Evolutionary conservation across 176 grass and related monocot genomes (phyloP).

Genomic region (bread wheat (Triticum aestivum)): IWGSC_CS_RefSeq_v2.1 NC_057796.1:397379913-397380412

Average conservation of each 20-base stretch:
- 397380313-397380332: neutral
- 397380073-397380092: neutral
- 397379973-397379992: neutral
- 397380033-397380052: neutral
- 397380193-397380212: too few species aligned
- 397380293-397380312: neutral
- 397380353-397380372: neutral
- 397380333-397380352: neutral
- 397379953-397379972: neutral
- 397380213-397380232: slow-evolving; percentile 9
- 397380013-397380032: neutral
- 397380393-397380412: slow-evolving; percentile 18
- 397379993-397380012: neutral
- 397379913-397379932: too few species aligned
- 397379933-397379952: neutral
- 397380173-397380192: too few species aligned
- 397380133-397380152: too few species aligned
- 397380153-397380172: too few species aligned
- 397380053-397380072: neutral
- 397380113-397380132: too few species aligned
- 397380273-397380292: neutral
- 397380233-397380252: slow-evolving; percentile 32
- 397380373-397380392: neutral
- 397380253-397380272: neutral
- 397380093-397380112: neutral